Evolutionary conservation across 2,329 filamentous ascomycete genomes (phyloP).

Genomic region (Coleophoma eucalyptorum): DNA sequence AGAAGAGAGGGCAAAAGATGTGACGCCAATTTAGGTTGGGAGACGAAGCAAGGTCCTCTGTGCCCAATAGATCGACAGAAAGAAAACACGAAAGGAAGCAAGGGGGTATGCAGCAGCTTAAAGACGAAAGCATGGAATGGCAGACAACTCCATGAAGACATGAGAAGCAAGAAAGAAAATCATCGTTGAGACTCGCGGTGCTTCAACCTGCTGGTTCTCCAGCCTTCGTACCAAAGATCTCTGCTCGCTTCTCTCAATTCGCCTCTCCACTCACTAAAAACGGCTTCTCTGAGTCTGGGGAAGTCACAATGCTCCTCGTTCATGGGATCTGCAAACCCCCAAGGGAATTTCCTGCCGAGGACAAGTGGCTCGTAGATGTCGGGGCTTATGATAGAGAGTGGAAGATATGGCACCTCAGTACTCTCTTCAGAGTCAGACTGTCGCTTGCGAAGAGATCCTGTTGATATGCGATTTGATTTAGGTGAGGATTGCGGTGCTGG

Average conservation of each 20-base stretch:
- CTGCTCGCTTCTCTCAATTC: constrained; percentile 88
- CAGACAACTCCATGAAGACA: constrained; percentile 9
- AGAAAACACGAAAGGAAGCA: neutral
- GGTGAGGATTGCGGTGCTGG: constrained; percentile 24
- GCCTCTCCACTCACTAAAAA: constrained; percentile 89
- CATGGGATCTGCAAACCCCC: constrained; percentile 95
- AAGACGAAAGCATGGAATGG: constrained; percentile 4
- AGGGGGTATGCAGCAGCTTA: constrained; percentile 17
- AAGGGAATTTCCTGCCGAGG: constrained; percentile 86
- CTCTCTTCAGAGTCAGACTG: constrained; percentile 37
- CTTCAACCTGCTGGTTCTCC: constrained; percentile 69
- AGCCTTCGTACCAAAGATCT: constrained; percentile 93
- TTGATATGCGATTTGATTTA: constrained; percentile 24
- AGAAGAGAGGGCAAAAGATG: neutral
- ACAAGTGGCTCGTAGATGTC: constrained; percentile 81
- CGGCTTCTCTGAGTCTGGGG: constrained; percentile 79
- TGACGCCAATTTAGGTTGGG: constrained; percentile 10
- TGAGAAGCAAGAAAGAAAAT: constrained; percentile 11
- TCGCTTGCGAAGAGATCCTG: constrained; percentile 24
- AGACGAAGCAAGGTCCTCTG: constrained; percentile 19
- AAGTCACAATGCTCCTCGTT: constrained; percentile 93
- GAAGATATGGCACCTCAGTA: constrained; percentile 66
- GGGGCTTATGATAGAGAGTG: constrained; percentile 89
- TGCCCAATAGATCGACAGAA: constrained; percentile 3
- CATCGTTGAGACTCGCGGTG: constrained; percentile 21